A percentile compares a stretch with the other conserved stretches of the same genome.
These are phyloP conservation scores for Barnettozyma sucrosica DNA, from an alignment of 805 yeast species.

Conservation along the genomic window DNA sequence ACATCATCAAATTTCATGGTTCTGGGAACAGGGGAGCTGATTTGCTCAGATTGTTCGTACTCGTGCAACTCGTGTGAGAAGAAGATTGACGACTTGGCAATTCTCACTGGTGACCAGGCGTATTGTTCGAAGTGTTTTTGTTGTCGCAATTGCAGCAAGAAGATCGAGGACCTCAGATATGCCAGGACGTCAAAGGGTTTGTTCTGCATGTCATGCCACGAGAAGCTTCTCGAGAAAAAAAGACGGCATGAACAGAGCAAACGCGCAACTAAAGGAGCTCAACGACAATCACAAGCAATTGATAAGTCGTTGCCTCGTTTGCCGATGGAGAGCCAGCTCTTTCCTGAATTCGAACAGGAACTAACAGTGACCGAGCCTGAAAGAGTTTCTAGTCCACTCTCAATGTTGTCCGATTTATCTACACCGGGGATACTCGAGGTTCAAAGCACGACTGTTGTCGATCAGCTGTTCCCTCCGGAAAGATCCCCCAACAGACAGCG, in stretches of 20 bases:
- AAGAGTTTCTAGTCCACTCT: conserved; percentile 14
- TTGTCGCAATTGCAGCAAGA: conserved; percentile 80
- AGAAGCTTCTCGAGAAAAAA: conserved; percentile 69
- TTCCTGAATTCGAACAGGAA: conserved; percentile 1
- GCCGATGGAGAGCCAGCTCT: conserved; percentile 11
- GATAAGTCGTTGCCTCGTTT: conserved; percentile 22
- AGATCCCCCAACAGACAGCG: conserved; percentile 22
- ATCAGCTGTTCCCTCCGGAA: conserved; percentile 11
- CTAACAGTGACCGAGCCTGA: conserved; percentile 9
- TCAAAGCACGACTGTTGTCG: conserved; percentile 6
- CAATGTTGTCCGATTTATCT: conserved; percentile 17
- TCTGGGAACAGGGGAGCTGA: conserved; percentile 85
- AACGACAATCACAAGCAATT: conserved; percentile 12
- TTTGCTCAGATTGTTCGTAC: conserved; percentile 90
- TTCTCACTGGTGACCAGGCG: conserved; percentile 91
- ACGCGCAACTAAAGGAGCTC: conserved; percentile 13
- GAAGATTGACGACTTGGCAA: conserved; percentile 89
- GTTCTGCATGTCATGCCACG: conserved; percentile 91
- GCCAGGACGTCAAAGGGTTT: conserved; percentile 91
- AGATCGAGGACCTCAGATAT: conserved; percentile 82
- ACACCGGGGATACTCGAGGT: conserved; percentile 12
- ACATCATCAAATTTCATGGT: conserved; percentile 88
- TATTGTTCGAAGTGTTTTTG: conserved; percentile 87
- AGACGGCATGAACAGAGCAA: conserved; percentile 53
- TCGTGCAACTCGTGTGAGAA: conserved; percentile 79